Conservation (phyloP, 495 filamentous ascomycete genomes). For the Viridothelium virens region DNA sequence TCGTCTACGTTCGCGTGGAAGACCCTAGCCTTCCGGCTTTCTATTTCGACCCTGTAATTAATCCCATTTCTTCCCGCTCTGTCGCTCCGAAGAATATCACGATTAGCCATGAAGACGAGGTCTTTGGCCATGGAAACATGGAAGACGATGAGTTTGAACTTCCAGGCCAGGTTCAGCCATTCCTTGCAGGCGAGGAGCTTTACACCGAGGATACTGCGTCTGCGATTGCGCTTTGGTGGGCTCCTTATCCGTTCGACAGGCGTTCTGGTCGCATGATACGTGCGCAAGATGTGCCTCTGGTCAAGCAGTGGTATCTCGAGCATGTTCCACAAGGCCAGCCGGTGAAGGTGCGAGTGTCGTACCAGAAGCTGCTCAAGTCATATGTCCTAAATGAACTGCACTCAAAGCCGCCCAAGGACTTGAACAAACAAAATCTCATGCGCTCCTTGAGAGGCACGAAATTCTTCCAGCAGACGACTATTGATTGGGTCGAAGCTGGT, state of each 20-base stretch:
- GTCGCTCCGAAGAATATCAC: constrained; percentile 94
- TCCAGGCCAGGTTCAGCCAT: constrained; percentile 72
- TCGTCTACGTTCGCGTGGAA: constrained; percentile 83
- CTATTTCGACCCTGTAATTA: constrained; percentile 96
- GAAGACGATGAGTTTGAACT: constrained; percentile 73
- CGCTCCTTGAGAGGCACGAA: constrained; percentile 89
- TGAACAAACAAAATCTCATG: constrained; percentile 89
- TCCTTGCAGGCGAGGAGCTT: constrained; percentile 82
- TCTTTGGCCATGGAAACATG: constrained; percentile 77
- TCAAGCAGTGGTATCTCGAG: constrained; percentile 98
- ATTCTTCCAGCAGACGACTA: constrained; percentile 98
- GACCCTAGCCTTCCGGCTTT: constrained; percentile 88
- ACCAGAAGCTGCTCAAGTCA: constrained; percentile 95
- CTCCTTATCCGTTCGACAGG: constrained; percentile 91
- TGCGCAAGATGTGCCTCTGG: constrained; percentile 91
- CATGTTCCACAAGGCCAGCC: constrained; percentile 89
- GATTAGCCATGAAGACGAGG: constrained; percentile 86
- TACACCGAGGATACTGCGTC: constrained; percentile 85
- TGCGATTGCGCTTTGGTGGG: constrained; percentile 96
- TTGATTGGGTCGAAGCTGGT: constrained; percentile 99
- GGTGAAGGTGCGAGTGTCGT: constrained; percentile 97
- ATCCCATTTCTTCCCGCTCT: constrained; percentile 90
- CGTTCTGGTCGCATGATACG: constrained; percentile 96
- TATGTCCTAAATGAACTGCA: constrained; percentile 96
- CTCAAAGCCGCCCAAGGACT: constrained; percentile 85